These are phyloP conservation scores for Ganoderma lingzhi DNA, from an alignment of 1,284 basidiomycete species.

Conservation along the genomic window DNA sequence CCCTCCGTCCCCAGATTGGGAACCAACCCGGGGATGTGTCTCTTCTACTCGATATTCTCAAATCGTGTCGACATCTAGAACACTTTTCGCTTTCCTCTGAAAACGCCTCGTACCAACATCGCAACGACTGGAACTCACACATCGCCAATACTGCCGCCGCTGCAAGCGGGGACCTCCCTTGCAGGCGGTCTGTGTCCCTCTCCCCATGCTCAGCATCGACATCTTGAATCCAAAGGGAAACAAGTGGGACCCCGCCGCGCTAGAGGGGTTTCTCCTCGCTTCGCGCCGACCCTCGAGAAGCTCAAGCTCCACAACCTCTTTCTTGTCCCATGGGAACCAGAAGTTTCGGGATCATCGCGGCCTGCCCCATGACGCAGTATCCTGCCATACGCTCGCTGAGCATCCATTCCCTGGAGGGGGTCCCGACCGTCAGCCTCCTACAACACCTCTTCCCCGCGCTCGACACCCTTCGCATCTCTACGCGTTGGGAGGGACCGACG, in stretches of 20 bases:
- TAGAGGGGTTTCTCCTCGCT: neutral
- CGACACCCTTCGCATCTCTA: neutral
- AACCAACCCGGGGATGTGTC: neutral
- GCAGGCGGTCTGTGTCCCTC: neutral
- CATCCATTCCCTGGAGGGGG: neutral
- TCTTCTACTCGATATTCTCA: neutral
- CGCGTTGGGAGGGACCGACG: neutral
- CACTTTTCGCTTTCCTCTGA: neutral
- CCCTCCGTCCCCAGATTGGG: neutral
- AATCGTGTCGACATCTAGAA: neutral
- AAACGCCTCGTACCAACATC: neutral
- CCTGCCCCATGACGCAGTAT: neutral
- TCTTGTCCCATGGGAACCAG: neutral
- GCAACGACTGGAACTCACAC: neutral
- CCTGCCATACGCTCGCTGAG: neutral
- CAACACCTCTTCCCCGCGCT: neutral
- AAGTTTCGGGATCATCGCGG: neutral
- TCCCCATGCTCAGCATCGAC: neutral
- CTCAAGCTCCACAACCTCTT: neutral
- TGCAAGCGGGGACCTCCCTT: neutral
- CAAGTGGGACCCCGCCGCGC: neutral
- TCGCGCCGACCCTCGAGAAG: neutral
- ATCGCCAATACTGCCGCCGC: too few relatives aligned
- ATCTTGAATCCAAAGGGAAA: neutral
- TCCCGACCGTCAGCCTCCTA: neutral